Conservation (phyloP, 768 basidiomycete genomes). For the Cystobasidium onofrii region DNA sequence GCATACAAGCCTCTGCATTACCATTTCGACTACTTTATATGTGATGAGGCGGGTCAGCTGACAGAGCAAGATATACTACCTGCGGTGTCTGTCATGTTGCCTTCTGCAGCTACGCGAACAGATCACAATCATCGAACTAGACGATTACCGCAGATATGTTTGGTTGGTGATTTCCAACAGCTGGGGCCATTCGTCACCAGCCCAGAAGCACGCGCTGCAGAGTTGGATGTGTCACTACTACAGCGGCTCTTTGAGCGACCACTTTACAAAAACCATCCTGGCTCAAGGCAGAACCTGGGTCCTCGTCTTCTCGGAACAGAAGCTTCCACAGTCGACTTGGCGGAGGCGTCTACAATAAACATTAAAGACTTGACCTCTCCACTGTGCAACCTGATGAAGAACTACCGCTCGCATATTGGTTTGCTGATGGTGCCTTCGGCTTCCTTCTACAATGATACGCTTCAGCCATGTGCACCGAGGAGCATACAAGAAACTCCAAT, state of each 20-base stretch:
- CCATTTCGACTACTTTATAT: constrained; percentile 46
- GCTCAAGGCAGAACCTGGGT: not conserved
- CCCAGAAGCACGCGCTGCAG: constrained; percentile 39
- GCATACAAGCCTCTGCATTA: constrained; percentile 21
- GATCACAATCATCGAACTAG: not conserved
- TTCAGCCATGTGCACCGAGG: constrained; percentile 41
- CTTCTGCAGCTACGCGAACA: not conserved
- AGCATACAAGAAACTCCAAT: constrained; percentile 30
- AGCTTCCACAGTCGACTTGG: not conserved
- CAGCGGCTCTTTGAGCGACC: constrained; percentile 44
- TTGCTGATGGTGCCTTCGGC: constrained; percentile 46
- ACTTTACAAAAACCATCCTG: constrained; percentile 36
- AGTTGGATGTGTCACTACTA: constrained; percentile 45
- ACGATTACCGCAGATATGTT: constrained; percentile 38
- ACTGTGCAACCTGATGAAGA: constrained; percentile 40
- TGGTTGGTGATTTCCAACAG: constrained; percentile 46
- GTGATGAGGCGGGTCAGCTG: constrained; percentile 47
- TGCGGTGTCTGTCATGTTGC: constrained; percentile 39
- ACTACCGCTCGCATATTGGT: constrained; percentile 45
- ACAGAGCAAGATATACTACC: constrained; percentile 45
- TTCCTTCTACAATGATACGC: constrained; percentile 45
- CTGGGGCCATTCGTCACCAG: constrained; percentile 45
- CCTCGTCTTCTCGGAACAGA: not conserved
- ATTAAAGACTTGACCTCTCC: constrained; percentile 18
- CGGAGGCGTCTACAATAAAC: not conserved